Percentiles rank a stretch among this genome's conserved stretches.
Evolutionary conservation across 2,329 filamentous ascomycete species (phyloP).

Genomic region (Epichloe gansuensis): DNA sequence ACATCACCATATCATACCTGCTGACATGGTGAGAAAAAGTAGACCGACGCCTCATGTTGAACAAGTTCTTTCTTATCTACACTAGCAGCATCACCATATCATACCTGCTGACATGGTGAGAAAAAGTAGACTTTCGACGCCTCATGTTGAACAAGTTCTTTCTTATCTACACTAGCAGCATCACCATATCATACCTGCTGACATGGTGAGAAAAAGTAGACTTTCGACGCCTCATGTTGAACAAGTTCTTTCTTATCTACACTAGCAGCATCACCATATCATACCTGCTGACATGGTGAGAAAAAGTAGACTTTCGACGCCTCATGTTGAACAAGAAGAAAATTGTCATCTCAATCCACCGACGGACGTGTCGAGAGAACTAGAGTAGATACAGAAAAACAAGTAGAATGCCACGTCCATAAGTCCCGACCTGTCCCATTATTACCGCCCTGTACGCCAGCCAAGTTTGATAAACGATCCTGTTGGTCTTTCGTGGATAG

Average conservation of each 20-base stretch:
- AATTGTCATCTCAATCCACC: background rate
- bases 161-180: background rate
- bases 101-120: background rate
- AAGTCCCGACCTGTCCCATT: background rate
- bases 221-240: background rate
- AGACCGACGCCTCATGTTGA: background rate
- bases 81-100: background rate
- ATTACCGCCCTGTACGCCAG: background rate
- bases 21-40: background rate
- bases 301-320: background rate
- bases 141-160: background rate
- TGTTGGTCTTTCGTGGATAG: background rate
- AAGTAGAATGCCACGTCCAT: background rate
- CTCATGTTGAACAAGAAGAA: background rate
- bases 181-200: background rate
- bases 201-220: background rate
- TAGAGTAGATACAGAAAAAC: background rate
- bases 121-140: background rate
- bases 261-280: background rate
- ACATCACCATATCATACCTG: background rate
- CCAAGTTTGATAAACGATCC: background rate
- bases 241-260: background rate
- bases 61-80: background rate
- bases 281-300: background rate
- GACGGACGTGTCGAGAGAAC: background rate